These are phyloP conservation scores for Hymenochaete sp. DNA, from an alignment of 1,284 basidiomycete genomes.

Conservation along the genomic window DNA sequence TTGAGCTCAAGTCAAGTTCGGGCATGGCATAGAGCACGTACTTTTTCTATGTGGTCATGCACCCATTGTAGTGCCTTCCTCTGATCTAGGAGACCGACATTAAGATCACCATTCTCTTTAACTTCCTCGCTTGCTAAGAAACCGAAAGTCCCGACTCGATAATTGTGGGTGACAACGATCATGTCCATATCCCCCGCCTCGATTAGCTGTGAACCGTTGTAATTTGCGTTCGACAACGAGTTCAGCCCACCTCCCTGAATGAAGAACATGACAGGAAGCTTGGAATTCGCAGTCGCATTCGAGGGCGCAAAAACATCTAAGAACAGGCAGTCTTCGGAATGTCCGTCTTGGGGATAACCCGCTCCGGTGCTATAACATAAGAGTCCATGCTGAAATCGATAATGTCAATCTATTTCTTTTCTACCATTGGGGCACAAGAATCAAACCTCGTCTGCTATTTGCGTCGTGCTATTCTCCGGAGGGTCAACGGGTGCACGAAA, in stretches of 20 bases:
- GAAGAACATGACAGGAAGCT: conserved; percentile 56
- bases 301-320: conserved; percentile 31
- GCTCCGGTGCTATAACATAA: conserved; percentile 11
- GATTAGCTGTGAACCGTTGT: conserved; percentile 24
- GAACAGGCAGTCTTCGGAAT: conserved; percentile 31
- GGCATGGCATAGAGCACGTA: too few relatives aligned
- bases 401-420: background rate
- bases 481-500: conserved; percentile 22
- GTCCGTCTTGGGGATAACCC: conserved; percentile 4
- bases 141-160: conserved; percentile 36
- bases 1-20: background rate
- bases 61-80: conserved; percentile 49
- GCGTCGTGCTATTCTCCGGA: conserved; percentile 19
- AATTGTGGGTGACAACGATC: conserved; percentile 37
- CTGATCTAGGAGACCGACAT: conserved; percentile 42
- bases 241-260: conserved; percentile 51
- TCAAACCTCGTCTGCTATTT: conserved; percentile 15
- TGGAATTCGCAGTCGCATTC: conserved; percentile 16
- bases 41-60: conserved; percentile 43
- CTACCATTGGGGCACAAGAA: too few relatives aligned
- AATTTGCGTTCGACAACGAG: conserved; percentile 10
- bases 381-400: conserved; percentile 8
- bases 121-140: conserved; percentile 38
- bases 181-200: conserved; percentile 40
- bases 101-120: conserved; percentile 29